Evolutionary conservation across 306 rosid species (phyloP).

Genomic region (Parietaria judaica): DNA sequence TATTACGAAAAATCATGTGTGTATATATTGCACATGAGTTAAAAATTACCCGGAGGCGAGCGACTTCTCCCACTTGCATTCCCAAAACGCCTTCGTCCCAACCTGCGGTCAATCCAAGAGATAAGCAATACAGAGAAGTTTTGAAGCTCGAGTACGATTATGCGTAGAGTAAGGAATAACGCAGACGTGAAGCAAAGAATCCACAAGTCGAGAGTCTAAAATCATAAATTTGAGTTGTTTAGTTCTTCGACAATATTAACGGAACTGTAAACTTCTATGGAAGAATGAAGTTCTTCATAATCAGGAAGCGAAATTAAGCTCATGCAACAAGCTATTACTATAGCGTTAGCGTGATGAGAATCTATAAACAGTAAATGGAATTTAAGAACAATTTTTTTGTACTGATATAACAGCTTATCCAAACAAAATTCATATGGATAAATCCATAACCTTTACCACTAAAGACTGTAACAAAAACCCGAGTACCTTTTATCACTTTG

Average conservation of each 20-base stretch:
- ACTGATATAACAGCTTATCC: too few relatives aligned
- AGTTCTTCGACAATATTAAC: not conserved
- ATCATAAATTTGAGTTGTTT: not conserved
- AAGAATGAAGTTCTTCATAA: too few relatives aligned
- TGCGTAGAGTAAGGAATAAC: too few relatives aligned
- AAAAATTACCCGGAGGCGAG: constrained; percentile 78
- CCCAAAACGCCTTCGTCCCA: constrained; percentile 96
- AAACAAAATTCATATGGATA: not conserved
- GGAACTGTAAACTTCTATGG: not conserved
- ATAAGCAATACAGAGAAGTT: not conserved
- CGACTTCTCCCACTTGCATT: constrained; percentile 93
- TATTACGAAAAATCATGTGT: not conserved
- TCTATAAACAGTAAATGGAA: too few relatives aligned
- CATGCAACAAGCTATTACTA: too few relatives aligned
- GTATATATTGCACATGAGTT: not conserved
- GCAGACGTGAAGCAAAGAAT: too few relatives aligned
- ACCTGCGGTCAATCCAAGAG: constrained; percentile 33
- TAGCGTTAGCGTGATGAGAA: too few relatives aligned
- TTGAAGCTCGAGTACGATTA: too few relatives aligned
- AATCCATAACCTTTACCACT: not conserved
- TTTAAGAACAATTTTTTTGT: not conserved
- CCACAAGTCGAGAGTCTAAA: not conserved
- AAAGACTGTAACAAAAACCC: not conserved
- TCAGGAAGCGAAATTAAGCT: too few relatives aligned
- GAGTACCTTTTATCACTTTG: constrained; percentile 70